Percentiles rank a stretch among this genome's conserved stretches.
phyloP scores from a whole-genome alignment of 768 basidiomycete species.

The Kwoniella newhampshirensis region DNA sequence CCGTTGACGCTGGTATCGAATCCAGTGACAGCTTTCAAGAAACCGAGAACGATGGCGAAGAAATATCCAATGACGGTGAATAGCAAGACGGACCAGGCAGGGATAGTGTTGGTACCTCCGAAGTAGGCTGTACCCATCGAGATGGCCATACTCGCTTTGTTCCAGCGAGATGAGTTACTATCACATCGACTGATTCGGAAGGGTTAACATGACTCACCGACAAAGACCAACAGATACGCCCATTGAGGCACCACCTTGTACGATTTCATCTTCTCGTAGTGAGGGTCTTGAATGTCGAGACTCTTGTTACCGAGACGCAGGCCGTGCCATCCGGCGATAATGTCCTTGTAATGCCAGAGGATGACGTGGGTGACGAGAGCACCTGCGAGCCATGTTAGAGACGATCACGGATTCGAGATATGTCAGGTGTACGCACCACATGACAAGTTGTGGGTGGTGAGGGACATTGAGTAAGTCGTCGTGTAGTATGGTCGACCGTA shows the following conservation, averaged over 20 bases:
- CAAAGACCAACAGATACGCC: slow-evolving; percentile 1
- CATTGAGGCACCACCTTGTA: slow-evolving; percentile 46
- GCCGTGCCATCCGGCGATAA: slow-evolving; percentile 51
- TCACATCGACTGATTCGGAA: background rate
- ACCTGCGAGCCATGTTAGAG: too few relatives aligned
- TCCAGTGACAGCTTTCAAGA: slow-evolving; percentile 61
- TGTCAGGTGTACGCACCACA: slow-evolving; percentile 49
- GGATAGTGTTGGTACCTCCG: slow-evolving; percentile 50
- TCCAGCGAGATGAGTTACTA: too few relatives aligned
- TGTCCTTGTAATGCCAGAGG: slow-evolving; percentile 61
- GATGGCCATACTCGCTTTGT: slow-evolving; percentile 53
- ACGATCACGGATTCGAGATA: too few relatives aligned
- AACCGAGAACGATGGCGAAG: slow-evolving; percentile 60
- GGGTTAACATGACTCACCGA: background rate
- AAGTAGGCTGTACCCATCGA: slow-evolving; percentile 57
- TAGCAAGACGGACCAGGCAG: slow-evolving; percentile 44
- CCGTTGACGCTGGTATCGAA: slow-evolving; percentile 59
- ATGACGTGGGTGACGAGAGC: slow-evolving; percentile 59
- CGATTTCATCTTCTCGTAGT: slow-evolving; percentile 52
- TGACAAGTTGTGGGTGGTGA: slow-evolving; percentile 60
- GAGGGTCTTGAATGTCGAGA: slow-evolving; percentile 58
- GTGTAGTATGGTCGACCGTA: slow-evolving; percentile 55
- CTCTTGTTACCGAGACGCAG: slow-evolving; percentile 42
- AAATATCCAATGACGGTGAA: too few relatives aligned
- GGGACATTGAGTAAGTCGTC: slow-evolving; percentile 59